Base-by-base conservation (phyloP, 1,139 yeast genomes). In the Hansenula sp. region DNA sequence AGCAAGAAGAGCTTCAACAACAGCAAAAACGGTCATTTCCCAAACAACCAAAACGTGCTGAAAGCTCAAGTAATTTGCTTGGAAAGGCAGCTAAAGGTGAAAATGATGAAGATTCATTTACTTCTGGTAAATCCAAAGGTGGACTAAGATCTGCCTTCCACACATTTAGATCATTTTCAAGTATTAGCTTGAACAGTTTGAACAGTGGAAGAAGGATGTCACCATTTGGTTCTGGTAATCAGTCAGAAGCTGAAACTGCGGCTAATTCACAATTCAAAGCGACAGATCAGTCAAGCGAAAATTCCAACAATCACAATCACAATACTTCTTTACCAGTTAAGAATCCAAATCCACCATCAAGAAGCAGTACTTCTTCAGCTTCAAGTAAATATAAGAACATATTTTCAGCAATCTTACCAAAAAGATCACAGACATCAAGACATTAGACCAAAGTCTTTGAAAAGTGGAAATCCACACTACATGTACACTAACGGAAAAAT, bases 91-190 rank as follows among this genome's bases (percentile, higher is more conserved):
- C 16, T 3, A 35, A 15, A 9, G 27, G 24, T 9, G 36, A 15
- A n/a, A 9, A 12, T 17, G 32, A 28, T 28, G 38, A 36, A 15
- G 38, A 36, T 8, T 18, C 38, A 7, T 7, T 18, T 10, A 11
- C 8, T 1, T 27, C 33, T 12, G 27, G 32, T 13, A 36, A 13
- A 19, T 29, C 44, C 3, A 36, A 18, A 18, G 27, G 30, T 15
- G 39, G 43, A 5, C 15, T 46, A 12, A 47, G 45, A 38, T 41
- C 46, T 4, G 45, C 49, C 2, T 46, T 49, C 19, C 35, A 49
- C 2, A 41, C 47, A 1, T 38, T 49, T 9, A 46, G 38, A 38
- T 46, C 50, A 13, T 10, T 45, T 10, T 46, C 53, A 3, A 44
- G 31, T 17, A 16, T 40, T 19, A 43, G 38, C 30, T 31, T 33